These are phyloP conservation scores for Sporobolomyces pararoseus DNA, from an alignment of 768 basidiomycete species.

Conservation along the genomic window DNA sequence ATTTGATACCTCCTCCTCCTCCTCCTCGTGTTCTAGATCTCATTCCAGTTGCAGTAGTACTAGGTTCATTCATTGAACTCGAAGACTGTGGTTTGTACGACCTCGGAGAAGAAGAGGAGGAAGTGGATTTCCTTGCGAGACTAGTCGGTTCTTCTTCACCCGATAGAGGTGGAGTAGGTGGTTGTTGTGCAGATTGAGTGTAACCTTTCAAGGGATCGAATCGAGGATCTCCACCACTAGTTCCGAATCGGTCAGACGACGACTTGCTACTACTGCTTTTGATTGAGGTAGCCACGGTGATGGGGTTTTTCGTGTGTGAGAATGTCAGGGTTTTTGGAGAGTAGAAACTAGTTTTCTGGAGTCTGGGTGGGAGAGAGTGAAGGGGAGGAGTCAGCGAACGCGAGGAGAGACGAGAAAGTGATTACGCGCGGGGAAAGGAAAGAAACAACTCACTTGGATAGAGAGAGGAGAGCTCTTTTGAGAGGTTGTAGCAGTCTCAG, in stretches of 20 bases:
- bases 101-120: no score
- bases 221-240: background rate
- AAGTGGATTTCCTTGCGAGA: no score
- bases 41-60: no score
- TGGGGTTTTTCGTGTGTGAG: no score
- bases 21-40: no score
- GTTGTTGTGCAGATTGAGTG: background rate
- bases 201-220: conserved; percentile 11
- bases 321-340: background rate
- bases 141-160: background rate
- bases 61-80: background rate
- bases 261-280: no score
- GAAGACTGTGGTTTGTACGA: no score
- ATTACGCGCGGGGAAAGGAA: background rate
- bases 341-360: no score
- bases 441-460: background rate
- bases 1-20: background rate
- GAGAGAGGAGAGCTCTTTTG: background rate
- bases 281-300: no score
- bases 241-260: background rate
- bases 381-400: background rate
- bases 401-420: background rate
- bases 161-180: background rate
- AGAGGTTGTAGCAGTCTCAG: no score
- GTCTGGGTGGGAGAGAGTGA: no score